A percentile compares a stretch with the other conserved stretches of the same genome.
phyloP scores from a whole-genome alignment of 106 monocot species.

The Amphibolis antarctica region DNA sequence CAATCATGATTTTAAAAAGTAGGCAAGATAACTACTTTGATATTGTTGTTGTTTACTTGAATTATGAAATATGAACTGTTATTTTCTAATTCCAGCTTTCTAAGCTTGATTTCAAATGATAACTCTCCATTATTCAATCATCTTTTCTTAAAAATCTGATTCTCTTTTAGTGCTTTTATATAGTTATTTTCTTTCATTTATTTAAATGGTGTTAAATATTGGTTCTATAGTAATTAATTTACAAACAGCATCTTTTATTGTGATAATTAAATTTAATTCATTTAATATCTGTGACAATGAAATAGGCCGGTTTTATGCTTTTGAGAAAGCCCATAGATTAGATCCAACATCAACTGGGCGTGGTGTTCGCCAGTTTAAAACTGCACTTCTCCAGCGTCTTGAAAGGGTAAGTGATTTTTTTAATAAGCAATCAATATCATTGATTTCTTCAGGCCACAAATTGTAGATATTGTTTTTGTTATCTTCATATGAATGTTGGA shows the following conservation, averaged over 20 bases:
- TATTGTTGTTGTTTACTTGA: too few species aligned
- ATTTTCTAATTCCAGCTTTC: too few species aligned
- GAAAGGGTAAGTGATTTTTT: conserved; percentile 36
- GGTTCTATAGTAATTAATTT: not conserved
- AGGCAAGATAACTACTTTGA: too few species aligned
- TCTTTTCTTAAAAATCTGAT: not conserved
- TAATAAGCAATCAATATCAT: too few species aligned
- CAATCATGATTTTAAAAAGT: too few species aligned
- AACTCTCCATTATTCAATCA: not conserved
- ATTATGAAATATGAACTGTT: too few species aligned
- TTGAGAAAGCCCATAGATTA: conserved; percentile 69
- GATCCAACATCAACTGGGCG: conserved; percentile 81
- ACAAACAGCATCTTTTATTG: not conserved
- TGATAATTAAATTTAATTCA: not conserved
- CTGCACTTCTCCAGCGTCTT: conserved; percentile 59
- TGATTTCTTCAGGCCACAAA: too few species aligned
- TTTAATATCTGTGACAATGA: not conserved
- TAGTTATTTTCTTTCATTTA: not conserved
- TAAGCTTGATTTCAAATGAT: not conserved
- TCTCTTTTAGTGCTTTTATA: not conserved
- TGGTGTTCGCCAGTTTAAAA: conserved; percentile 86
- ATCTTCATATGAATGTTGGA: too few species aligned
- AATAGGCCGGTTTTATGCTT: conserved; percentile 79
- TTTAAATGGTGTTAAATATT: too few species aligned
- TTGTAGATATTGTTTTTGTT: too few species aligned